phyloP scores from a whole-genome alignment of 208 protist genomes.

The Leishmania gerbilli region DNA sequence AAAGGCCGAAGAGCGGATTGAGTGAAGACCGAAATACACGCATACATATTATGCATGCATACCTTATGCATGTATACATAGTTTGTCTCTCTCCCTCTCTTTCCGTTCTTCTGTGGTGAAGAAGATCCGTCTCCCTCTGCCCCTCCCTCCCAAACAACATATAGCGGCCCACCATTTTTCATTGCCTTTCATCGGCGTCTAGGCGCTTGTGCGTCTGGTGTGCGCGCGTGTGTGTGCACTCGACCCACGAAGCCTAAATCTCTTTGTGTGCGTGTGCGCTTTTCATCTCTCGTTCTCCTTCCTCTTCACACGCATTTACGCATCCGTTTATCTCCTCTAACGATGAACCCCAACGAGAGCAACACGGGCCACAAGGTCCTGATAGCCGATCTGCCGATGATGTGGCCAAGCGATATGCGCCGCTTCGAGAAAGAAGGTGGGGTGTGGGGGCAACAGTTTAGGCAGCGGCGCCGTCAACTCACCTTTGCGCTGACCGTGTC shows the following conservation, averaged over 20 bases:
- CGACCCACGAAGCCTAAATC: background rate
- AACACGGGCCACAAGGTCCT: conserved; percentile 54
- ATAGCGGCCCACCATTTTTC: background rate
- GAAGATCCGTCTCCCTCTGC: too few relatives aligned
- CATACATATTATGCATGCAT: conserved; percentile 9
- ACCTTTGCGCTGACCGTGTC: conserved; percentile 55
- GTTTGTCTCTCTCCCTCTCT: background rate
- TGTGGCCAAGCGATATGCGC: conserved; percentile 81
- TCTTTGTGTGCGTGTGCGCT: too few relatives aligned
- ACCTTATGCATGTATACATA: conserved; percentile 4
- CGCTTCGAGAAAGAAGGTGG: conserved; percentile 87
- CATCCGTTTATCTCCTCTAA: background rate
- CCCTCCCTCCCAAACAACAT: background rate
- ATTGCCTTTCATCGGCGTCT: background rate
- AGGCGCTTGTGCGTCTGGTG: background rate
- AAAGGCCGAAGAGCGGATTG: background rate
- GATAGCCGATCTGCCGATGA: conserved; percentile 87
- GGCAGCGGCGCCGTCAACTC: conserved; percentile 80
- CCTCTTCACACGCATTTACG: too few relatives aligned
- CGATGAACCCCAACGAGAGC: conserved; percentile 37
- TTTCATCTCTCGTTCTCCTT: background rate
- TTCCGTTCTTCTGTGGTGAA: background rate
- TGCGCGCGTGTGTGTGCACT: background rate
- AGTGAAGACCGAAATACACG: background rate
- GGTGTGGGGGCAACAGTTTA: conserved; percentile 79